Evolutionary conservation across 208 protist species (phyloP).

Genomic region (Crithidia thermophila): DNA sequence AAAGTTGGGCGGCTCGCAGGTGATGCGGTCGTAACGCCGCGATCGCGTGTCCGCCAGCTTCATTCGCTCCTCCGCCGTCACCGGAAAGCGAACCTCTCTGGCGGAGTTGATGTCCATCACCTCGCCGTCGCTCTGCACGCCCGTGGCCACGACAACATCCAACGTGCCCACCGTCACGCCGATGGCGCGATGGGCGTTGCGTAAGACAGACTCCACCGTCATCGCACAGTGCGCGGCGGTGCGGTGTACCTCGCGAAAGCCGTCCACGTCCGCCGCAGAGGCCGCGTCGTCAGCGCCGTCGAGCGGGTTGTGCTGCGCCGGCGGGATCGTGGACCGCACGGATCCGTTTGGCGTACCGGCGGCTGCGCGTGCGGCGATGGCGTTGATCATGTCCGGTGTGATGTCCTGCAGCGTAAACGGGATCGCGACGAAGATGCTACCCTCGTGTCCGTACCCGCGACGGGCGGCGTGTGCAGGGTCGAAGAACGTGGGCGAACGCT

Average conservation of each 20-base stretch:
- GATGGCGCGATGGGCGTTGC: constrained; percentile 29
- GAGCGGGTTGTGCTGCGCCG: constrained; percentile 2
- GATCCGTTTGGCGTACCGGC: neutral
- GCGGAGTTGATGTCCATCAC: neutral
- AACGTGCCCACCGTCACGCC: constrained; percentile 36
- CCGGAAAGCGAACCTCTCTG: constrained; percentile 13
- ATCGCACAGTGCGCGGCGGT: constrained; percentile 27
- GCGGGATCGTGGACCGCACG: neutral
- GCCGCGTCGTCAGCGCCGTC: constrained; percentile 11
- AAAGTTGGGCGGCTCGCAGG: constrained; percentile 39
- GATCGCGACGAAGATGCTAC: constrained; percentile 43
- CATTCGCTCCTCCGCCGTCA: constrained; percentile 13
- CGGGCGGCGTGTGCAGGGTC: constrained; percentile 37
- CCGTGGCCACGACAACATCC: constrained; percentile 23
- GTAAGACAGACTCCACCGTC: constrained; percentile 37
- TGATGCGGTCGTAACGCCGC: constrained; percentile 28
- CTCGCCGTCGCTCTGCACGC: neutral
- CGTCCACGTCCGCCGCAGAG: neutral
- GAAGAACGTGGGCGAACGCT: constrained; percentile 32
- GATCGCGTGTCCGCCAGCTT: neutral
- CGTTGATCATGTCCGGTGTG: constrained; percentile 11
- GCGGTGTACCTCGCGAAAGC: constrained; percentile 16
- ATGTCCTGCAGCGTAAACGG: constrained; percentile 24
- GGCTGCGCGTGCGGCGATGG: constrained; percentile 1
- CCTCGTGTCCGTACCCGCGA: constrained; percentile 47